Evolutionary conservation across 1,139 yeast genomes (phyloP).

Genomic region (Pichia sp.): DNA sequence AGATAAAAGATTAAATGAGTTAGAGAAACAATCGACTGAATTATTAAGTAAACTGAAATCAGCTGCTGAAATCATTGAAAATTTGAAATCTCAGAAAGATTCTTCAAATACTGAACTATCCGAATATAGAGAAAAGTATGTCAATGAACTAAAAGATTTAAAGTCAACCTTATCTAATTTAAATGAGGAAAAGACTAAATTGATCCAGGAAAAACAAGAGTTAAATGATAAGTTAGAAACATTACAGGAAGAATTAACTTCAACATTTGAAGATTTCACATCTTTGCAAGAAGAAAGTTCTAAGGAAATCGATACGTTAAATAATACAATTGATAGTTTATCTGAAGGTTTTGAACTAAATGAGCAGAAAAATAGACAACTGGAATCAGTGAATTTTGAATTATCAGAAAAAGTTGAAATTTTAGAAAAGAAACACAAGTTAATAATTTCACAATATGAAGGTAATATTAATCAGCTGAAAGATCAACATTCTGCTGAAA

Average conservation of each 20-base stretch:
- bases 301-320: slow-evolving; percentile 17
- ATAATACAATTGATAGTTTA: slow-evolving; percentile 17
- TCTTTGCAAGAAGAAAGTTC: slow-evolving; percentile 16
- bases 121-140: slow-evolving; percentile 6
- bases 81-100: slow-evolving; percentile 30
- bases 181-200: slow-evolving; percentile 8
- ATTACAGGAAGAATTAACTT: slow-evolving; percentile 20
- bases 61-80: slow-evolving; percentile 42
- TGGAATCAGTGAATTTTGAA: slow-evolving; percentile 9
- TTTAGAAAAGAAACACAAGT: slow-evolving; percentile 3
- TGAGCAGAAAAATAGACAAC: slow-evolving; percentile 15
- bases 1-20: slow-evolving; percentile 32
- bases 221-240: slow-evolving; percentile 10
- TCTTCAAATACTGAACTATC: slow-evolving; percentile 14
- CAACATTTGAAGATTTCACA: slow-evolving; percentile 17
- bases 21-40: slow-evolving; percentile 36
- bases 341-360: slow-evolving; percentile 24
- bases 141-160: slow-evolving; percentile 15
- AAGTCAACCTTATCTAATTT: slow-evolving; percentile 5
- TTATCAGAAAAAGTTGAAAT: slow-evolving; percentile 4
- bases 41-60: slow-evolving; percentile 41
- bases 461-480: slow-evolving; percentile 2
- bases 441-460: neutral
- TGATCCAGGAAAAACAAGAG: slow-evolving; percentile 10
- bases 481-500: neutral